Evolutionary conservation across 306 rosid genomes (phyloP).

Genomic region (Casuarina glauca): DNA sequence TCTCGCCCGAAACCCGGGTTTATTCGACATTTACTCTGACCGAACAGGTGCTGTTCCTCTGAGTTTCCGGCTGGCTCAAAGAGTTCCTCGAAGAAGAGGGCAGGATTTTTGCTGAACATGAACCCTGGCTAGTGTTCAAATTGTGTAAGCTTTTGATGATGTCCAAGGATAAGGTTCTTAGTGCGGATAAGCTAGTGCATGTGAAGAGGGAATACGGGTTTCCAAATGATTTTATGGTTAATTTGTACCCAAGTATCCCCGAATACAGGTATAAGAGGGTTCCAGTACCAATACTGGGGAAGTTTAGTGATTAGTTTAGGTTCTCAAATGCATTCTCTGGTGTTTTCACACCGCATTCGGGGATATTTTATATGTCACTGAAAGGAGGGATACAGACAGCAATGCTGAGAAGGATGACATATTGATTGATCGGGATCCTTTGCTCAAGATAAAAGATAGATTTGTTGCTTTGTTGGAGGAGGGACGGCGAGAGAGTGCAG

Average conservation of each 20-base stretch:
- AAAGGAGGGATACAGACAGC: conserved; percentile 92
- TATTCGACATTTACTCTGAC: conserved; percentile 59
- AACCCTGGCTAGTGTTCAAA: conserved; percentile 54
- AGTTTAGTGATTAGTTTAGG: conserved; percentile 70
- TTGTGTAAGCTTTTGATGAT: conserved; percentile 82
- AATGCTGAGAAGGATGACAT: conserved; percentile 53
- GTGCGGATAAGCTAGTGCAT: conserved; percentile 76
- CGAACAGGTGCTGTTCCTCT: conserved; percentile 58
- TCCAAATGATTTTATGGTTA: conserved; percentile 76
- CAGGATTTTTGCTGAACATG: conserved; percentile 46
- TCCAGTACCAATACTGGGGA: conserved; percentile 75
- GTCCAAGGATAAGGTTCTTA: conserved; percentile 58
- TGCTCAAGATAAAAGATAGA: conserved; percentile 66
- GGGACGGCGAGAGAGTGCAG: conserved; percentile 68
- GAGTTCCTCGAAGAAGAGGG: conserved; percentile 56
- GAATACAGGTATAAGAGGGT: conserved; percentile 56
- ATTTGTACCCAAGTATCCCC: conserved; percentile 70
- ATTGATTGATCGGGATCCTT: conserved; percentile 70
- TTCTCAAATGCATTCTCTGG: conserved; percentile 76
- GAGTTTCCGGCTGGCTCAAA: conserved; percentile 43
- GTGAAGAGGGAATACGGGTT: conserved; percentile 91
- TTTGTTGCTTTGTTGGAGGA: conserved; percentile 74
- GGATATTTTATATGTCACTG: conserved; percentile 81
- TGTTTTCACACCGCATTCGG: conserved; percentile 71
- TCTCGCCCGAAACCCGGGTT: conserved; percentile 55